Conservation (phyloP, 2,329 filamentous ascomycete species). For the Epicoccum sorghinum region DNA sequence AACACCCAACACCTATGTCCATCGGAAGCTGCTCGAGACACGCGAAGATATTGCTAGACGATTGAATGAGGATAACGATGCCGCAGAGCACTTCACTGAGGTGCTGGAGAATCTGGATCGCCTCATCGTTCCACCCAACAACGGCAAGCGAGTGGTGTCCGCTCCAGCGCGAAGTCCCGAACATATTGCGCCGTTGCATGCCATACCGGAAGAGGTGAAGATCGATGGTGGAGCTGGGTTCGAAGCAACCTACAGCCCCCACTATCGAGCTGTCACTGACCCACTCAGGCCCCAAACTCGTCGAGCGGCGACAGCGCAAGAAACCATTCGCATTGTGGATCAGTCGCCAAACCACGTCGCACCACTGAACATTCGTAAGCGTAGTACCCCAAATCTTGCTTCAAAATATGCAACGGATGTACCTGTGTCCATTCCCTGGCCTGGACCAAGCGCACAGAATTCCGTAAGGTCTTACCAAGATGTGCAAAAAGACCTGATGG, state of each 20-base stretch:
- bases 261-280: slow-evolving; percentile 52
- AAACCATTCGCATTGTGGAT: slow-evolving; percentile 64
- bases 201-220: slow-evolving; percentile 59
- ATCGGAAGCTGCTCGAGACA: slow-evolving; percentile 63
- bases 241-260: slow-evolving; percentile 28
- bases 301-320: slow-evolving; percentile 35
- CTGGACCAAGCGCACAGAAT: slow-evolving; percentile 17
- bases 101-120: slow-evolving; percentile 66
- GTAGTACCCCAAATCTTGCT: slow-evolving; percentile 42
- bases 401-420: slow-evolving; percentile 25
- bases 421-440: slow-evolving; percentile 21
- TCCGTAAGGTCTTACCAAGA: slow-evolving; percentile 28
- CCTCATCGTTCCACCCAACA: slow-evolving; percentile 56
- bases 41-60: slow-evolving; percentile 62
- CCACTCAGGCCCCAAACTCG: slow-evolving; percentile 43
- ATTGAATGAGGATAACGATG: slow-evolving; percentile 53
- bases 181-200: slow-evolving; percentile 50
- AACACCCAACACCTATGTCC: slow-evolving; percentile 59
- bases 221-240: slow-evolving; percentile 43
- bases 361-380: slow-evolving; percentile 63
- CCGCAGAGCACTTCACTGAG: slow-evolving; percentile 61
- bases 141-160: slow-evolving; percentile 53
- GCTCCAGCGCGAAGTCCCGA: slow-evolving; percentile 48
- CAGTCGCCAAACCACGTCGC: slow-evolving; percentile 58
- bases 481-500: slow-evolving; percentile 28